Base-by-base conservation (phyloP, 2,329 filamentous ascomycete species). In the Nemania abortiva region DNA sequence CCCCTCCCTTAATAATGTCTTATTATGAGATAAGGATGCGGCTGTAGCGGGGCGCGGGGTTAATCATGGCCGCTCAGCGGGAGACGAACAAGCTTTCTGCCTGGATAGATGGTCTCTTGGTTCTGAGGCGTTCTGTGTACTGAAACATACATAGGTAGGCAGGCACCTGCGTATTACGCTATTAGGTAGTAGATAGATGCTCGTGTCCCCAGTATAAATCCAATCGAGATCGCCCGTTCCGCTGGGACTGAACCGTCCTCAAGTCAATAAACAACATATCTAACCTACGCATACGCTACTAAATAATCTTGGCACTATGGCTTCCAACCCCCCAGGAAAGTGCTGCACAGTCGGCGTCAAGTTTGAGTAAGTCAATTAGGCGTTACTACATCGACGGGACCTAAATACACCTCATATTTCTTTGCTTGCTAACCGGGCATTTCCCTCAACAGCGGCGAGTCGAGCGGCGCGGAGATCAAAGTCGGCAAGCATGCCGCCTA, bases 271-370 rank as follows among this genome's bases (percentile, higher is more conserved):
- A 15, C 20, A 22, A 6, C 15, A 20, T 6, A 47, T n/a, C 31
- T 31, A 18, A 63, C n/a, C n/a, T 54, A 31, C n/a, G 24, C 24
- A n/a, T 27, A 27, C 24, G 24, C 24, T 2, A 27, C 63, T 58
- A 39, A 58, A 52, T 11, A 15, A 42, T 18, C 29, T 65, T 34
- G 45, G 15, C 55, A 74, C 70, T 22, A 89, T 89, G 87, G 84
- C 87, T 42, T 89, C 87, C 2, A 82, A 87, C 73, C 82, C 83
- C 63, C 86, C 86, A 13, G 84, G 76, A 64, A 74, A 80, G 63
- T 89, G 87, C 83, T 89, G 87, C 80, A 81, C 81, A 37, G 74
- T 84, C 63, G 87, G 86, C 68, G 79, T 85, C 68, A 85, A 82
- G 77, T 86, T 88, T 73, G 83, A 86, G 86, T 88, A 79, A 76